These are phyloP conservation scores for Rhizopogon vesiculosus DNA, from an alignment of 768 basidiomycete genomes.

Conservation along the genomic window DNA sequence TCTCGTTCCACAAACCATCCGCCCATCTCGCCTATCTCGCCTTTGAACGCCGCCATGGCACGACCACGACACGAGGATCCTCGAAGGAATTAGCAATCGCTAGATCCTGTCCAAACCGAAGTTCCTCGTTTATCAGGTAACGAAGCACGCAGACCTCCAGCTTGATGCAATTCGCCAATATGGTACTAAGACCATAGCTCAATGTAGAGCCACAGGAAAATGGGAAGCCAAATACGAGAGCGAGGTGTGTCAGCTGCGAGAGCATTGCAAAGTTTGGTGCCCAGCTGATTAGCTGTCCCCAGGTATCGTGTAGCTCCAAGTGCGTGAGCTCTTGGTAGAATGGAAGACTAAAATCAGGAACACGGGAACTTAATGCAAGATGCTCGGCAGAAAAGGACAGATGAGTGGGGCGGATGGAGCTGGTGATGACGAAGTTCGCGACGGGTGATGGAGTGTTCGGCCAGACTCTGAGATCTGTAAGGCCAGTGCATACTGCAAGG, in stretches of 20 bases:
- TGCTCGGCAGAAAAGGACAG: neutral
- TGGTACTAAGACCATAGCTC: neutral
- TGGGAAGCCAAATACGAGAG: neutral
- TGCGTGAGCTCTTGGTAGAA: neutral
- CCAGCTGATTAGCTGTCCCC: neutral
- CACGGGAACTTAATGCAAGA: neutral
- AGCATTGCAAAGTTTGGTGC: neutral
- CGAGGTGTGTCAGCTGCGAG: neutral
- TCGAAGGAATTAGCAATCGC: neutral
- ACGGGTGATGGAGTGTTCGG: neutral
- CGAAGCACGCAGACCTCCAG: conserved; percentile 1
- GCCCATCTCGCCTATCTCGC: neutral
- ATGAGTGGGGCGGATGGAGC: neutral
- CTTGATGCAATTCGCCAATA: neutral
- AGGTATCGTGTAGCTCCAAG: neutral
- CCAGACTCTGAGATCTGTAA: neutral
- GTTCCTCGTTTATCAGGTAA: neutral
- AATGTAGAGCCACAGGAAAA: neutral
- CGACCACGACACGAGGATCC: conserved; percentile 1
- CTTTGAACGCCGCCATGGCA: neutral
- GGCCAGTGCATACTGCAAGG: neutral
- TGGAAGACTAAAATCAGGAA: neutral
- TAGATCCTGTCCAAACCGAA: neutral
- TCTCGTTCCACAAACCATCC: neutral
- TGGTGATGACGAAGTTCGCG: neutral